Base-by-base conservation (phyloP, 352 stramenopile species). In the Globisporangium acanthophoron region DNA sequence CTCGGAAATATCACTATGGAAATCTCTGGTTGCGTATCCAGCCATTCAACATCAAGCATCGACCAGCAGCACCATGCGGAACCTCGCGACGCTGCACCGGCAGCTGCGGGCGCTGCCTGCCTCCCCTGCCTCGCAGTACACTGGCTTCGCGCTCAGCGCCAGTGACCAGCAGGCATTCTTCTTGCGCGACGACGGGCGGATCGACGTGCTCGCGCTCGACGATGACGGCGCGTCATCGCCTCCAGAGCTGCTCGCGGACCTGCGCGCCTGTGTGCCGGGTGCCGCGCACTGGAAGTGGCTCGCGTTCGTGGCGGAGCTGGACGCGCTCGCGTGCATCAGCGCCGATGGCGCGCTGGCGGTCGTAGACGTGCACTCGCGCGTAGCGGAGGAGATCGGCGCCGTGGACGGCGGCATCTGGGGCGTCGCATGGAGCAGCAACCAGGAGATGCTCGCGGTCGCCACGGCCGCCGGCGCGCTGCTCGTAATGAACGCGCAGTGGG, bases 401-500 rank as follows among this genome's bases (percentile, higher is more conserved):
- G 69, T 93, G 54, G 78, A 85, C 54, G 73, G 65, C n/a, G 84
- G 81, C 35, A 68, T 93, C 35, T 63, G 76, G 33, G 75, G 65
- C 21, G 56, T 93, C 39, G 74, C 76, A 0, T 93, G 80, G 80
- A 91, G 73, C 55, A 71, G 57, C 52, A 85, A 82, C 52, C 79
- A 93, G 56, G 84, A 89, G 51, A 79, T 76, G 59, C 47, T 93
- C 51, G 78, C 81, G 8, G 52, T 93, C 20, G 69, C 70, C 31
- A 91, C 84, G 1, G 80, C 80, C 29, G 70, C 74, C 13, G 78
- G 80, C 1, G 64, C 76, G 9, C 54, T 93, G n/a, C 27, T 93
- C 41, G 63, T 88, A 16, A 88, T 93, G 78, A 91, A 76, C 61
- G 77, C 82, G 21, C 72, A 84, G 45, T 93, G 84, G 84, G 76